Evolutionary conservation across 1,284 basidiomycete species (phyloP).

Genomic region (Irpex sp.): DNA sequence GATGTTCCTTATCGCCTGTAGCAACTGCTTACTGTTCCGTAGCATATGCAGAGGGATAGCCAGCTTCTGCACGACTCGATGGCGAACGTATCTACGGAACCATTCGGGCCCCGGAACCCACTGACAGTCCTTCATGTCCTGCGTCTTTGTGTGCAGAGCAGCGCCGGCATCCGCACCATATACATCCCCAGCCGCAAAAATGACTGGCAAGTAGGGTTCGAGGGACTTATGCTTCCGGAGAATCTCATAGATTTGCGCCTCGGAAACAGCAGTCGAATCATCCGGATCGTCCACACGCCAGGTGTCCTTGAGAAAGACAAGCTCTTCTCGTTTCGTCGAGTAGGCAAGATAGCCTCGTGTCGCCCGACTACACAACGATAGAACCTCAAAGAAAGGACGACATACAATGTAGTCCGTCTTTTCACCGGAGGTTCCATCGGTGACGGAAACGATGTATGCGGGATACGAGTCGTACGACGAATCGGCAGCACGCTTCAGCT

Average conservation of each 20-base stretch:
- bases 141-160: neutral
- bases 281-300: neutral
- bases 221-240: neutral
- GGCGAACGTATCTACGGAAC: neutral
- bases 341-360: conserved; percentile 1
- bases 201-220: neutral
- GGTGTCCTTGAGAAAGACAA: neutral
- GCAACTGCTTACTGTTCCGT: neutral
- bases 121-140: neutral
- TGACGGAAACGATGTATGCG: neutral
- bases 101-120: neutral
- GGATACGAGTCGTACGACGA: neutral
- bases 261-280: neutral
- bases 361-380: neutral
- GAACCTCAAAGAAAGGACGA: neutral
- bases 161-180: too few relatives aligned
- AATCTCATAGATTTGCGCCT: neutral
- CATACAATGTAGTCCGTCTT: neutral
- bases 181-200: neutral
- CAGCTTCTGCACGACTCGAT: conserved; percentile 7
- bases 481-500: neutral
- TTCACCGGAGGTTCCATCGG: neutral
- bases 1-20: conserved; percentile 4
- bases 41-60: neutral
- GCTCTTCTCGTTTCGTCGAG: neutral